Conservation (phyloP, 176 grass and related monocot genomes). For the Carex myosuroides region DNA sequence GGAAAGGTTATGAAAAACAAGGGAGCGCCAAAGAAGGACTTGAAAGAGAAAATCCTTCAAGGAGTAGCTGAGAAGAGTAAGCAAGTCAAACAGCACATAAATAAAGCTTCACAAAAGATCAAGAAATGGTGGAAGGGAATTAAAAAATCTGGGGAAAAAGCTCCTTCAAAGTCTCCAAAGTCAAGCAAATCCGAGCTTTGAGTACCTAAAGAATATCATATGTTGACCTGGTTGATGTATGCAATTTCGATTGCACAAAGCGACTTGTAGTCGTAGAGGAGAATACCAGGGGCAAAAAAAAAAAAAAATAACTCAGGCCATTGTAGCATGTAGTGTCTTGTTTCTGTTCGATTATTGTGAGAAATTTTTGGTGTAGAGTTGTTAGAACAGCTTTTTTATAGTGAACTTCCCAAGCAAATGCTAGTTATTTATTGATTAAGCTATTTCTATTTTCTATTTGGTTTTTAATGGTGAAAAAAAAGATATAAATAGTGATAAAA, state of each 20-base stretch:
- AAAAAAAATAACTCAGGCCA: background rate
- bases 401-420: background rate
- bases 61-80: slow-evolving; percentile 49
- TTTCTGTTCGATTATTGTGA: background rate
- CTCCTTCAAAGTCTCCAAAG: slow-evolving; percentile 30
- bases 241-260: background rate
- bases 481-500: too few species aligned
- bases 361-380: background rate
- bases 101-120: slow-evolving; percentile 46
- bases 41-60: slow-evolving; percentile 53
- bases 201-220: slow-evolving; percentile 8
- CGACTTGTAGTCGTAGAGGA: background rate
- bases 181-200: slow-evolving; percentile 60
- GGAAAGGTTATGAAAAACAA: slow-evolving; percentile 68
- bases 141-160: slow-evolving; percentile 41
- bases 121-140: slow-evolving; percentile 79
- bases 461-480: too few species aligned
- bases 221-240: background rate
- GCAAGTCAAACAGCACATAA: slow-evolving; percentile 59
- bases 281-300: background rate
- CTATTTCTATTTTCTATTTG: background rate
- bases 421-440: background rate
- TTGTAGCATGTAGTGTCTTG: background rate
- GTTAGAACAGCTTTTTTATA: background rate
- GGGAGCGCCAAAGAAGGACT: slow-evolving; percentile 51